Base-by-base conservation (phyloP, 495 filamentous ascomycete genomes). In the Aspergillus sclerotiicarbonarius region DNA sequence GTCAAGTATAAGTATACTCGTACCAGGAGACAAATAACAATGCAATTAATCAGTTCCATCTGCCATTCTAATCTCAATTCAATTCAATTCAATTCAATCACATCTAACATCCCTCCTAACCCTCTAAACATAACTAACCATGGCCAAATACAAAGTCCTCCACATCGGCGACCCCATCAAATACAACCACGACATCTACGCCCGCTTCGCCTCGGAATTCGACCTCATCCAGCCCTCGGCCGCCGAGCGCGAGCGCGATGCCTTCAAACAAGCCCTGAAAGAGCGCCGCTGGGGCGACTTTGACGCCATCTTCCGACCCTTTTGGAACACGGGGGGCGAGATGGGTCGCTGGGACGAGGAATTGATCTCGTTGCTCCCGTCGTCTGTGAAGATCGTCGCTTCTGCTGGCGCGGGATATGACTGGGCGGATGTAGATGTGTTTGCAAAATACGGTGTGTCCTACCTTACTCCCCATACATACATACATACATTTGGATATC, bases 331-430 rank as follows among this genome's bases (percentile, higher is more conserved):
- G 0, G 88, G 88, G 8, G 86, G 85, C 10, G 89, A 91, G 73
- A 90, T 91, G 88, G 86, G 86, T 13, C 71, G 76, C 48, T 92
- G 89, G 89, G 87, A 91, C 65, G 71, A 73, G 32, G 88, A 91
- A 66, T 70, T 91, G 44, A 85, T 91, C 33, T 68, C 74, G 4
- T 65, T 90, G 32, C 74, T 92, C 12, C 89, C 89, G 0, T 61
- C 74, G 21, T 81, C 79, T 5, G 84, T 88, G 59, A 84, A 79
- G 65, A 81, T 91, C 2, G 89, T 85, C 70, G 87, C 88, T 15
- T 86, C 82, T 59, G 87, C 89, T 4, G 89, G 88, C 12, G 86
- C 89, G 13, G 88, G 87, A 4, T 90, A 86, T 62, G 88, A 91
- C 68, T 90, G 89, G 87, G 88, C 84, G 32, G 86, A 92, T 65